A percentile compares a stretch with the other conserved stretches of the same genome.
Evolutionary conservation across 306 rosid genomes (phyloP).

Genomic region (Pachyrhizus erosus): DNA sequence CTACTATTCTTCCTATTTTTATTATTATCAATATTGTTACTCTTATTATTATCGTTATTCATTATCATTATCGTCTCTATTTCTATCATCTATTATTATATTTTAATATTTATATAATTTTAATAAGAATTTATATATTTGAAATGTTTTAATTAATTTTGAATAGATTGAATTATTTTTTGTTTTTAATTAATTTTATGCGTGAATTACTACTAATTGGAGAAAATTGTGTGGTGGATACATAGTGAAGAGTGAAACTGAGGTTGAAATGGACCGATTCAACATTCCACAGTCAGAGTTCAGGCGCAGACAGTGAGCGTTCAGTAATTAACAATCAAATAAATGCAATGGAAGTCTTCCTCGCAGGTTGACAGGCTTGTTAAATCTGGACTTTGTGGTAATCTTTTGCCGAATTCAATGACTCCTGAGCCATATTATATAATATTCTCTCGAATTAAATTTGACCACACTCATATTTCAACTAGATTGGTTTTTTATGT

Average conservation of each 20-base stretch:
- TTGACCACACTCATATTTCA: conserved; percentile 15
- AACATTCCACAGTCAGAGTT: conserved; percentile 35
- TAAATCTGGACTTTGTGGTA: conserved; percentile 33
- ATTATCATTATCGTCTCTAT: too few relatives aligned
- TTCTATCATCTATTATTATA: too few relatives aligned
- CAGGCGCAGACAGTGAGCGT: not conserved
- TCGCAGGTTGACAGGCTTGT: not conserved
- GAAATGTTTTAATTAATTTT: too few relatives aligned
- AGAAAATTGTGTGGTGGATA: too few relatives aligned
- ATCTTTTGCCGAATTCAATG: conserved; percentile 38
- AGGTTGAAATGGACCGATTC: conserved; percentile 12
- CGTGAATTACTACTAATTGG: too few relatives aligned
- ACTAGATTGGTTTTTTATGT: not conserved
- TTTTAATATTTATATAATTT: too few relatives aligned
- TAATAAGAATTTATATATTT: too few relatives aligned
- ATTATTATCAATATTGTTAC: too few relatives aligned
- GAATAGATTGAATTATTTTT: too few relatives aligned
- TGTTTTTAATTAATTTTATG: too few relatives aligned
- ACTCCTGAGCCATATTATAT: not conserved
- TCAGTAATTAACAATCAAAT: conserved; percentile 1
- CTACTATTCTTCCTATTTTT: too few relatives aligned
- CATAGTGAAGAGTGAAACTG: not conserved
- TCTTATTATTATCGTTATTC: too few relatives aligned
- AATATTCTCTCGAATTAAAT: not conserved
- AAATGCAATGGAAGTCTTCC: conserved; percentile 22